phyloP scores from a whole-genome alignment of 192 early-diverging fungal genomes.

The Coemansia sp. region DNA sequence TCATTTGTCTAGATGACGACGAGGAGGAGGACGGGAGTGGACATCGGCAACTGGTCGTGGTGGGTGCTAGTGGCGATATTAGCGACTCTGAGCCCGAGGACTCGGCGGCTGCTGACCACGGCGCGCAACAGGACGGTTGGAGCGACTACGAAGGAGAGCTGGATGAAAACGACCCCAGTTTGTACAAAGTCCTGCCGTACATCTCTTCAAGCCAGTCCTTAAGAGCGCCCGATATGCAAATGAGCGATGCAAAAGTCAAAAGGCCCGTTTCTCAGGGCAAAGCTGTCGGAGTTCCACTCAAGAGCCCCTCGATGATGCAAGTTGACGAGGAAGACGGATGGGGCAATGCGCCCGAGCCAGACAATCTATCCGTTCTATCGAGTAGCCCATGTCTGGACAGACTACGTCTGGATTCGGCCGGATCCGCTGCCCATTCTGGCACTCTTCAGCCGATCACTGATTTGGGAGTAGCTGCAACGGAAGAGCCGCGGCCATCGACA shows the following conservation, averaged over 20 bases:
- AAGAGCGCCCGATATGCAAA: neutral
- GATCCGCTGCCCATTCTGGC: neutral
- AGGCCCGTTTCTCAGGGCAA: neutral
- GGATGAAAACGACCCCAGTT: constrained; percentile 46
- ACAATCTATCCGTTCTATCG: neutral
- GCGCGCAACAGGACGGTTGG: neutral
- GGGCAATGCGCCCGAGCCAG: neutral
- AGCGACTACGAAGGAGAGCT: constrained; percentile 27
- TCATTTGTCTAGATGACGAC: neutral
- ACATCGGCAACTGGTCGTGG: constrained; percentile 14
- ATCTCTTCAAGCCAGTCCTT: neutral
- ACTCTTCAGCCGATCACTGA: neutral
- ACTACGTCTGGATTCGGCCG: neutral
- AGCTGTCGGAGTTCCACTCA: neutral
- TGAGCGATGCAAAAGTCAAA: neutral
- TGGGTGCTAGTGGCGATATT: constrained; percentile 19
- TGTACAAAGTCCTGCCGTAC: constrained; percentile 25
- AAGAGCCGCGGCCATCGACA: neutral
- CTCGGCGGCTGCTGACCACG: neutral
- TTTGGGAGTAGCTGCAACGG: neutral
- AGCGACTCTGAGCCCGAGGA: constrained; percentile 24
- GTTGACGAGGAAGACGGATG: constrained; percentile 10
- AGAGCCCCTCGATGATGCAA: constrained; percentile 26
- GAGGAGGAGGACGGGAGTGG: neutral
- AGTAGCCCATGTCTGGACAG: neutral